Evolutionary conservation across 768 basidiomycete species (phyloP), one percentile per base, ranked within the genome.

Genomic region (Mycena polygramma): DNA sequence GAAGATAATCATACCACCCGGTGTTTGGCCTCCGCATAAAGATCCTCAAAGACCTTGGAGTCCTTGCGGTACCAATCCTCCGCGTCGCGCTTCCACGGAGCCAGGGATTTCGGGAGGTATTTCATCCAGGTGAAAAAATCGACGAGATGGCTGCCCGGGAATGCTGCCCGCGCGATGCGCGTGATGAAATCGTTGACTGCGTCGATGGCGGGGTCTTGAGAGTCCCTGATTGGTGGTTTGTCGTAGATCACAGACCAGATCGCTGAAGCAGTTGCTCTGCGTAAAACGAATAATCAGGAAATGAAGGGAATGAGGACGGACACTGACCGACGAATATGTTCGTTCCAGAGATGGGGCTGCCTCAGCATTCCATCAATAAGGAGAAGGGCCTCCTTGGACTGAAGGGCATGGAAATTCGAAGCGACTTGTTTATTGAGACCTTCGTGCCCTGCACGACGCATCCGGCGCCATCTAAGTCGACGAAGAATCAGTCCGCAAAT

Each of bases 61-160:
- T 81, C 78, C 24, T 73, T 70, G n/a, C 59, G 37, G 57, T 5
- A 69, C 73, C 75, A 78, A 36, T 73, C 69, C 52, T 63, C 57
- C 9, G 71, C 78, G 4, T 77, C 73, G 14, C 69, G 61, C 68
- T 80, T 82, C 79, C 79, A 81, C 49, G 63, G 66, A 9, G 80
- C 76, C 57, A 82, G 45, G 57, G 66, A 76, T 7, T 54, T 37
- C 0, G 83, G 83, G 10, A 84, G 60, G 51, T 77, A 66, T 45
- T 73, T 74, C 75, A 84, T 77, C 69, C 75, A 79, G 5, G 81
- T 77, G 55, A 83, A 81, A 62, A 79, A 76, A 64, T 83, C 83
- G 30, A 82, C 82, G 30, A 79, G 30, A 63, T 79, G 78, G 26
- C 76, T 74, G 2, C 84, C 84, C 45, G 83, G 83, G 41, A 77